Evolutionary conservation across 768 basidiomycete species (phyloP).

Genomic region (Auriscalpium vulgare): DNA sequence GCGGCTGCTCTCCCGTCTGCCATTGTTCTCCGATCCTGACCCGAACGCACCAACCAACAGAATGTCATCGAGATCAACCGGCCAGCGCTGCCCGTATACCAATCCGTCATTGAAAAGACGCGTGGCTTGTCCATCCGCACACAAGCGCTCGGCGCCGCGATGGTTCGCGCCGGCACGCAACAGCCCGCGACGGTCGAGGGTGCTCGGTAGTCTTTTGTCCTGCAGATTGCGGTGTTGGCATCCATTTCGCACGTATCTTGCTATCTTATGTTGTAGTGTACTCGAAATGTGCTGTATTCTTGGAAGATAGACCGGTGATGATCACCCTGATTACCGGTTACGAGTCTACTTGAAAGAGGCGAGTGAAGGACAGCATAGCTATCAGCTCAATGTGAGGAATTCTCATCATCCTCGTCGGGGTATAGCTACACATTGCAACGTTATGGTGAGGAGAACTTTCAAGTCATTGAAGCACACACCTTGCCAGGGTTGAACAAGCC

Average conservation of each 20-base stretch:
- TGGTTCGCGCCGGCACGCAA: slow-evolving; percentile 30
- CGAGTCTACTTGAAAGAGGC: no score
- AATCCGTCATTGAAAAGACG: slow-evolving; percentile 92
- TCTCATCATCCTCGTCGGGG: neutral
- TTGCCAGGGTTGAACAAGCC: slow-evolving; percentile 83
- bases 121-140: slow-evolving; percentile 87
- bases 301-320: no score
- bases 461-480: slow-evolving; percentile 27
- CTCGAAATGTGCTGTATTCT: no score
- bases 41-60: slow-evolving; percentile 29
- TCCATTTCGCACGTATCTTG: neutral
- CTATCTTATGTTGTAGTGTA: no score
- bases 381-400: neutral
- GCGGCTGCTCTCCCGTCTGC: slow-evolving; percentile 10
- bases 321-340: no score
- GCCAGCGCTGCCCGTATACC: slow-evolving; percentile 83
- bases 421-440: neutral
- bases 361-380: no score
- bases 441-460: neutral
- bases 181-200: slow-evolving; percentile 18
- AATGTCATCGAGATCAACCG: slow-evolving; percentile 96
- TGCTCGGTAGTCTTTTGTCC: slow-evolving; percentile 8
- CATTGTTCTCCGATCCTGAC: slow-evolving; percentile 5
- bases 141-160: slow-evolving; percentile 80
- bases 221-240: neutral